Evolutionary conservation across 2,329 filamentous ascomycete species (phyloP), one percentile per base, ranked within the genome.

Genomic region (Hypoxylon sp.): DNA sequence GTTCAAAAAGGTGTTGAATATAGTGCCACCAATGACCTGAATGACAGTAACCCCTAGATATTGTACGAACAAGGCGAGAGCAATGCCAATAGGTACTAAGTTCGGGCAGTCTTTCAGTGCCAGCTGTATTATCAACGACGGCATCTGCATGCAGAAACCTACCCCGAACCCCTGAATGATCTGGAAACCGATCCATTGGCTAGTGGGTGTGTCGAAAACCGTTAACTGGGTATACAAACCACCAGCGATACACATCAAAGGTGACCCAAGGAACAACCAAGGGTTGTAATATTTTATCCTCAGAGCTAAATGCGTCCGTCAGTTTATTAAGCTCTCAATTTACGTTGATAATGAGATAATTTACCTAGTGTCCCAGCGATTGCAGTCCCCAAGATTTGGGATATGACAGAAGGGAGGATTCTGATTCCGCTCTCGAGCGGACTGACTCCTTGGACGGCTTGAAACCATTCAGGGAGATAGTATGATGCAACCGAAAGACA

Each of bases 141-240:
- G 55, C 46, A 59, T 59, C 33, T 59, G 55, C 33, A 50, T 47
- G 2, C 44, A 47, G 31, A 59, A 50, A 22, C 55, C 55, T 39
- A 59, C 55, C 8, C 55, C 55, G 13, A 59, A 37, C 2, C 55
- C 55, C 14, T 51, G 46, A 8, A 59, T 59, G n/a, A 59, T 46
- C 46, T 59, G 55, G 46, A 59, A 59, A 9, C 55, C 55, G 22
- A 59, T 59, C 55, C 55, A 59, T n/a, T 51, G 55, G 22, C 55
- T 51, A 3, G 55, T 39, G 4, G 55, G 55, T 5, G 55, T 59
- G 17, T 50, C 17, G 55, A 51, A 59, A 13, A 46, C 46, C 26
- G 55, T 59, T 17, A 59, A 24, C 11, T 39, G 55, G 8, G 55
- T 39, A 33, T 59, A 59, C 6, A 59, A 10, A 33, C 44, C 55